A percentile compares a stretch with the other conserved stretches of the same genome.
Evolutionary conservation across 106 monocot species (phyloP).

Genomic region (Triglochin maritima): DNA sequence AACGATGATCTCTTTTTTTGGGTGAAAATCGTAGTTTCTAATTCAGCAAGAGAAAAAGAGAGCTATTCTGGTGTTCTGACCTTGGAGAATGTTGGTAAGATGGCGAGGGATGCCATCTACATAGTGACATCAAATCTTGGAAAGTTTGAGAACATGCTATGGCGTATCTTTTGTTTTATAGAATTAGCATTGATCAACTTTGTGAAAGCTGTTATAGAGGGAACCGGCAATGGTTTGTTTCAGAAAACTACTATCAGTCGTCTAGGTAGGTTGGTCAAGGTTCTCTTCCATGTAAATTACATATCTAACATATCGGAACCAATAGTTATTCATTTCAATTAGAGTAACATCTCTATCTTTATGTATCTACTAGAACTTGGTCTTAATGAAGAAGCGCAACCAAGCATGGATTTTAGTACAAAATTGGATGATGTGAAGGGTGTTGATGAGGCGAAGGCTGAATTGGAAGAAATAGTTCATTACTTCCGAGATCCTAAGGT

Average conservation of each 20-base stretch:
- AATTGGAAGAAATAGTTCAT: conserved; percentile 96
- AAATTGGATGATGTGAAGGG: conserved; percentile 99
- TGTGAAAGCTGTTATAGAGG: conserved; percentile 93
- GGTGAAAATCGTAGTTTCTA: conserved; percentile 9
- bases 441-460: conserved; percentile 97
- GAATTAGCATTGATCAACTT: conserved; percentile 79
- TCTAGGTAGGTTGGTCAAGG: no score
- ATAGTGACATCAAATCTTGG: conserved; percentile 90
- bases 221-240: conserved; percentile 81
- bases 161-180: conserved; percentile 79
- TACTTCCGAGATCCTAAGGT: conserved; percentile 99
- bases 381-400: conserved; percentile 91
- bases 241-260: neutral
- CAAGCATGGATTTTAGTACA: conserved; percentile 82
- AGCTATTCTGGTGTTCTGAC: conserved; percentile 29
- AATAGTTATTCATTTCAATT: no score
- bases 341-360: no score
- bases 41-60: conserved; percentile 47
- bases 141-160: conserved; percentile 83
- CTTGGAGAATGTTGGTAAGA: conserved; percentile 45
- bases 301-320: no score
- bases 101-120: conserved; percentile 74
- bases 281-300: no score
- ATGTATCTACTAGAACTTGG: conserved; percentile 48
- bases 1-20: no score